phyloP scores from a whole-genome alignment of 805 yeast species.

The Lachancea meyersii region DNA sequence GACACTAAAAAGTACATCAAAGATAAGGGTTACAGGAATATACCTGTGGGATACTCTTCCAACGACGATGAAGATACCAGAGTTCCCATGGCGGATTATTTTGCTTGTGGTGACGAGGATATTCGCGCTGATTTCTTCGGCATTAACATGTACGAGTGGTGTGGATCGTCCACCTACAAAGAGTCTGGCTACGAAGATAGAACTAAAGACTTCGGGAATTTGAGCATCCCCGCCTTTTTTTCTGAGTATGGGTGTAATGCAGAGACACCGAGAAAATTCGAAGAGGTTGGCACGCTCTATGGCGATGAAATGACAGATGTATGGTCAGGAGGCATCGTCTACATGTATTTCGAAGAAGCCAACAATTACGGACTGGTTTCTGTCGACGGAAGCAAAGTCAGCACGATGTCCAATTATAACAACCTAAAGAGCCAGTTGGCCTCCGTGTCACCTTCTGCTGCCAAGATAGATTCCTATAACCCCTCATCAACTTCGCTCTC shows the following conservation, averaged over 20 bases:
- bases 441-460: conserved; percentile 43
- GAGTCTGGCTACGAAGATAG: conserved; percentile 54
- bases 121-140: conserved; percentile 68
- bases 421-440: conserved; percentile 51
- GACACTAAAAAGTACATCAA: conserved; percentile 60
- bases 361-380: conserved; percentile 64
- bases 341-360: conserved; percentile 66
- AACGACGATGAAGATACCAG: conserved; percentile 61
- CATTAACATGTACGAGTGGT: conserved; percentile 78
- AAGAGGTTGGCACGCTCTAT: conserved; percentile 56
- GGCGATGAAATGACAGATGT: conserved; percentile 60
- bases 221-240: conserved; percentile 63
- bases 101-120: conserved; percentile 56
- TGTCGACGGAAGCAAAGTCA: conserved; percentile 37
- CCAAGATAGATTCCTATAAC: conserved; percentile 30
- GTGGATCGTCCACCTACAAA: conserved; percentile 51
- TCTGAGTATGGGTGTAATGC: conserved; percentile 71
- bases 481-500: conserved; percentile 39
- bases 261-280: conserved; percentile 56
- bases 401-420: conserved; percentile 51
- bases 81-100: conserved; percentile 57
- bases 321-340: conserved; percentile 80
- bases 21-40: conserved; percentile 49
- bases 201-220: conserved; percentile 51
- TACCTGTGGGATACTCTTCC: conserved; percentile 71